Base-by-base conservation (phyloP, 495 filamentous ascomycete species). In the Jackrogersella multiformis region DNA sequence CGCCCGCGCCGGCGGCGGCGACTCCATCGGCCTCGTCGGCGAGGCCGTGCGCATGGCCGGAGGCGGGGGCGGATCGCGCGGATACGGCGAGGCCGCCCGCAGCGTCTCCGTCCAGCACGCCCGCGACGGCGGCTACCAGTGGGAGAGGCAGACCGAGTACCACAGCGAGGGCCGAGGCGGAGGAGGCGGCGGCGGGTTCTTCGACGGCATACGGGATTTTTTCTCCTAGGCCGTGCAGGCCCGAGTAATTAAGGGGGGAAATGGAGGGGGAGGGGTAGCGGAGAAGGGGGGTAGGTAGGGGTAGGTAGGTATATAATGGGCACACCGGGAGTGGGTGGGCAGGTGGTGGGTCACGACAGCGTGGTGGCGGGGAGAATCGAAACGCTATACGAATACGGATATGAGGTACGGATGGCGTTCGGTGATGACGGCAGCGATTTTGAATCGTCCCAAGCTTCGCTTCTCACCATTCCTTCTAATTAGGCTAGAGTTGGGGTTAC, bases 11-110 rank as follows among this genome's bases (percentile, higher is more conserved):
- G 79, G 76, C 41, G 78, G 82, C 0, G 76, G 89, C 49, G 77
- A 77, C 53, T 76, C 77, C 58, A 68, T 87, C 42, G 80, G 87
- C 36, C 79, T 85, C 10, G 83, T 84, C 34, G 78, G 84, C 35
- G 83, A 84, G 61, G 82, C 79, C 23, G 75, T 80, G 10, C 69
- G 74, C 38, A 79, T 80, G 80, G 81, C 77, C 6, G 73, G 76
- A 13, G 74, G 74, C 15, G 74, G 74, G 18, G 66, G 58, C 49
- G 64, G 63, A 49, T n/a, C n/a, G n/a, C 64, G 46, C 54, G 20
- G 51, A n/a, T n/a, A n/a, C 21, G 60, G 62, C 30, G 58, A 34
- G 44, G 32, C 53, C 41, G 65, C 57, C 26, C 61, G 63, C 30
- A 58, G 34, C 48, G 35, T 57, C 36, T 67, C 57, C 23, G 63